Evolutionary conservation across 805 yeast genomes (phyloP), one percentile per base, ranked within the genome.

Genomic region (Saturnispora galanensis): DNA sequence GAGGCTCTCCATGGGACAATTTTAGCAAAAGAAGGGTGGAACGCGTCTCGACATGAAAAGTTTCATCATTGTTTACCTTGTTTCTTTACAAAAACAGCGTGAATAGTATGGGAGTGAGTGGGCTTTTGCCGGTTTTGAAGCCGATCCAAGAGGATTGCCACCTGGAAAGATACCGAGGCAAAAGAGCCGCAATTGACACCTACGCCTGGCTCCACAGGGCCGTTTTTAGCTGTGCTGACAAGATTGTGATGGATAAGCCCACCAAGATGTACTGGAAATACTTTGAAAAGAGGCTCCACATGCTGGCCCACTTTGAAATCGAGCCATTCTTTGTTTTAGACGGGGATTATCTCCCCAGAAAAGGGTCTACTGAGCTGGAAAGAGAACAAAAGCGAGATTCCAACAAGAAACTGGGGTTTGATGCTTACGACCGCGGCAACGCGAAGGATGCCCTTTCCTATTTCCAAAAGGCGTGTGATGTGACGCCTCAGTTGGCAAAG

Each of bases 181-280:
- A 80, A 55, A 78, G 84, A 0, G 65, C 89, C 36, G 99, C 95
- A 0, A 81, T 93, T n/a, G 99, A 93, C 58, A 89, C 95, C 0
- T 93, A 87, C 57, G 88, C 96, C 1, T 93, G 99, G 99, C 73
- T 93, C 5, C 99, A 93, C 63, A 76, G 85, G 50, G 89, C 93
- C 4, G 79, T 85, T 3, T 74, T 81, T 41, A 68, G 86, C 13
- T 89, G 97, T 63, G 84, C 97, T 0, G 77, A 74, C 62, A 96
- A 93, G 41, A 65, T 93, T 39, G 86, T 87, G 8, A 67, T 74
- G 42, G 84, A 76, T 10, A 61, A 65, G 41, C 86, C 88, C 1
- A 86, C 97, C 0, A 68, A 70, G n/a, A 72, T 76, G 55, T 84
- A 84, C 58, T 61, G 90, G 33, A 77, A 75, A 30, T 87, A 80